These are phyloP conservation scores for Gracilaria caudata DNA, from an alignment of 23 red algal species.

Conservation along the genomic window DNA sequence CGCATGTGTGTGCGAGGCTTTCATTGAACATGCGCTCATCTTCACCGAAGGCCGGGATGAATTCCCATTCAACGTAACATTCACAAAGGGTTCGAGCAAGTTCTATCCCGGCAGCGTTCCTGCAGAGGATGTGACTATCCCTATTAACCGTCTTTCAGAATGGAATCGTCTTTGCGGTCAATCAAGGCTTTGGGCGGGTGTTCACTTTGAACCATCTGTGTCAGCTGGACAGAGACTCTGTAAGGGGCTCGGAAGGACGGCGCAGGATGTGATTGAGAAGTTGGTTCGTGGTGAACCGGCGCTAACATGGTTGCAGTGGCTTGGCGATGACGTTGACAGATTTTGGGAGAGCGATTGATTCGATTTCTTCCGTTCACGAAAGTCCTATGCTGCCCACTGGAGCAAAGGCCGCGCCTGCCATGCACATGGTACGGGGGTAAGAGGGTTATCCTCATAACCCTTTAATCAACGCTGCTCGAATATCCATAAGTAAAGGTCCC, in stretches of 20 bases:
- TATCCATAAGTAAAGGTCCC: background rate
- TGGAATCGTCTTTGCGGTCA: conserved; percentile 24
- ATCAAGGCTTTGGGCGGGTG: conserved; percentile 33
- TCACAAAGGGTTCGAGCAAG: conserved; percentile 25
- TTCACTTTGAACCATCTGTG: conserved; percentile 53
- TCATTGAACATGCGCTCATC: conserved; percentile 31
- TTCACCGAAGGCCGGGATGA: conserved; percentile 1
- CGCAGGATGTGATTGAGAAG: background rate
- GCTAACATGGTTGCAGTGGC: conserved; percentile 1
- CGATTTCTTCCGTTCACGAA: background rate
- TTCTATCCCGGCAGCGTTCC: conserved; percentile 30
- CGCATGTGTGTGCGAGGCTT: conserved; percentile 27
- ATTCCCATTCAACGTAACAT: conserved; percentile 6
- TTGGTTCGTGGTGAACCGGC: conserved; percentile 3
- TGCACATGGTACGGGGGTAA: background rate
- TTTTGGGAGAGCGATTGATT: background rate
- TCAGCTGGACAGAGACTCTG: conserved; percentile 11
- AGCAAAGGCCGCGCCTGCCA: background rate
- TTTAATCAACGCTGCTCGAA: background rate
- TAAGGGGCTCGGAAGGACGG: conserved; percentile 15
- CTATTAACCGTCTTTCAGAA: background rate
- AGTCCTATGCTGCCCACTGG: background rate
- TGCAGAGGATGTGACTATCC: background rate
- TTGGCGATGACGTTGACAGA: background rate
- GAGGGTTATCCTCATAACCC: background rate